Conservation (phyloP, 371 early-diverging fungal genomes). For the Vairimorpha necatrix region DNA sequence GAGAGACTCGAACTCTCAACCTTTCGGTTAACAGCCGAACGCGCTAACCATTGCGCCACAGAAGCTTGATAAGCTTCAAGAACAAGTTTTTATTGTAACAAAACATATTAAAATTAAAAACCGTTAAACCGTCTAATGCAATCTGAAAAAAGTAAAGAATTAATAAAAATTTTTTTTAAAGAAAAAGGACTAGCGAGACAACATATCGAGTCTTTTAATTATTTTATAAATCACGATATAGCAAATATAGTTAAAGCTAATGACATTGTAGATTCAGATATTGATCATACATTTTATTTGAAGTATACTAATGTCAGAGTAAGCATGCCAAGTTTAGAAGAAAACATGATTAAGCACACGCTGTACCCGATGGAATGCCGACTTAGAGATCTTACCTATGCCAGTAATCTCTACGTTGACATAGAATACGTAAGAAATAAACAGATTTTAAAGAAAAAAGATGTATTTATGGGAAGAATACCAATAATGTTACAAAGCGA, state of each 20-base stretch:
- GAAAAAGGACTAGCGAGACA: slow-evolving; percentile 97
- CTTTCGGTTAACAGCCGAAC: slow-evolving; percentile 58
- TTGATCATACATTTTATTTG: slow-evolving; percentile 89
- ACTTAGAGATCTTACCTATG: slow-evolving; percentile 91
- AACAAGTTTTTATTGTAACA: not conserved
- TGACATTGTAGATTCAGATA: slow-evolving; percentile 86
- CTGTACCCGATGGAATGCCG: slow-evolving; percentile 96
- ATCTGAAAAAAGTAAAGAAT: slow-evolving; percentile 27
- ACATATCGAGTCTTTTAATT: slow-evolving; percentile 98
- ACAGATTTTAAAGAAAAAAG: slow-evolving; percentile 74
- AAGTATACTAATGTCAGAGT: slow-evolving; percentile 67
- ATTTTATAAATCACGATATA: slow-evolving; percentile 88
- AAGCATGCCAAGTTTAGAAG: slow-evolving; percentile 67
- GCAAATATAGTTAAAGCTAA: slow-evolving; percentile 88
- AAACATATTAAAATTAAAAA: not conserved
- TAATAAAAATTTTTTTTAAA: slow-evolving; percentile 89
- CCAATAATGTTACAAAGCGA: slow-evolving; percentile 94
- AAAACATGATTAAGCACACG: slow-evolving; percentile 63
- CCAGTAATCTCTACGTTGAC: slow-evolving; percentile 87
- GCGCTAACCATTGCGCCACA: slow-evolving; percentile 56
- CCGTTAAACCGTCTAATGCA: no score
- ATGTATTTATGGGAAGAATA: slow-evolving; percentile 84
- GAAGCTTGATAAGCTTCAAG: slow-evolving; percentile 5
- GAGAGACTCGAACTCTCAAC: slow-evolving; percentile 54
- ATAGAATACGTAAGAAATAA: slow-evolving; percentile 86